Conservation (phyloP, 225 moss, liverwort and hornwort species). For the Anthoceros angustus region DNA sequence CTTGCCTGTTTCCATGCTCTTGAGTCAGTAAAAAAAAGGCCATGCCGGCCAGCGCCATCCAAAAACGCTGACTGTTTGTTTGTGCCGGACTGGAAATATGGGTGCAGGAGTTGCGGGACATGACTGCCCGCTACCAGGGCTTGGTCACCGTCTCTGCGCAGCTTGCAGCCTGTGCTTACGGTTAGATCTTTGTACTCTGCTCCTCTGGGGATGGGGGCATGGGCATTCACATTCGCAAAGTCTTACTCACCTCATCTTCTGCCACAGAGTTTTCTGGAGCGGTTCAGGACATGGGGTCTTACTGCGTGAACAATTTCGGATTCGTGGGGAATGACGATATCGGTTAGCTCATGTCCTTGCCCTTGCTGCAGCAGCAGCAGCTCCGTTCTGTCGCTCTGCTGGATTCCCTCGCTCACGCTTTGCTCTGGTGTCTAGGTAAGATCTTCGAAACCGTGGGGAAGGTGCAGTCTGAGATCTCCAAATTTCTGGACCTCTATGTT, state of each 20-base stretch:
- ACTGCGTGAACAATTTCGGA: neutral
- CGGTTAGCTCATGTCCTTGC: neutral
- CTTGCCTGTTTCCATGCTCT: neutral
- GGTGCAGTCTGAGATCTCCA: conserved; percentile 63
- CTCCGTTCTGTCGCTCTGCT: neutral
- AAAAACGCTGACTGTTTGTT: neutral
- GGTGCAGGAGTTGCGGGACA: conserved; percentile 2
- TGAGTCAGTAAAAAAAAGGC: neutral
- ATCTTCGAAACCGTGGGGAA: conserved; percentile 57
- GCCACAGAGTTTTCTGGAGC: conserved; percentile 1
- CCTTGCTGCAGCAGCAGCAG: neutral
- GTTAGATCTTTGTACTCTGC: neutral
- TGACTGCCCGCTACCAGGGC: neutral
- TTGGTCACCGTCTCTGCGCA: neutral
- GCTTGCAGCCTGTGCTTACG: conserved; percentile 2
- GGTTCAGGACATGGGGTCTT: neutral
- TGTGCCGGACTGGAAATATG: neutral
- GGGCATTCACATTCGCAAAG: neutral
- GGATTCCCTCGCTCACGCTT: neutral
- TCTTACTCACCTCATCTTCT: neutral
- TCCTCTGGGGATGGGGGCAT: neutral
- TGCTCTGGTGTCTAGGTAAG: conserved; percentile 32
- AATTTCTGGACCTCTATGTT: conserved; percentile 59
- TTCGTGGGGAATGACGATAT: neutral
- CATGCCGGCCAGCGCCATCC: neutral